A percentile compares a stretch with the other conserved stretches of the same genome.
phyloP scores from a whole-genome alignment of 805 yeast genomes.

The Pichia ethanolica region DNA sequence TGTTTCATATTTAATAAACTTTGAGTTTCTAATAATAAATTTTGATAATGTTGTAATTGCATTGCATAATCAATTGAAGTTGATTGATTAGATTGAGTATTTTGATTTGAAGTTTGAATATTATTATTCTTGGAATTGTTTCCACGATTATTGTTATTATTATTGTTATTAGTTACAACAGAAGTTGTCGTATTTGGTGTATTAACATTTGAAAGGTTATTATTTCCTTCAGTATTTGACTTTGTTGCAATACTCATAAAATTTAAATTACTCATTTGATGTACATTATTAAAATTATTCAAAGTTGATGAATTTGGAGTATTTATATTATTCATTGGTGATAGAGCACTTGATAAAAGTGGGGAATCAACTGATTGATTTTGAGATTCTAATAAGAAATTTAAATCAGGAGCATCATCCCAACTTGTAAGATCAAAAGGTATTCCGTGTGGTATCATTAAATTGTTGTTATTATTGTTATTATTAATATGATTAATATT shows the following conservation, averaged over 20 bases:
- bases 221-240: background rate
- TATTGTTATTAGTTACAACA: too few species aligned
- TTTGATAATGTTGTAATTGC: slow-evolving; percentile 30
- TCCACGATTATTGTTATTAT: background rate
- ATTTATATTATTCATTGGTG: slow-evolving; percentile 20
- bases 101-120: background rate
- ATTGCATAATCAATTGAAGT: slow-evolving; percentile 27
- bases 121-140: slow-evolving; percentile 7
- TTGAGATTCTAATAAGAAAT: slow-evolving; percentile 16
- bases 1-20: slow-evolving; percentile 15
- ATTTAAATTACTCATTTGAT: background rate
- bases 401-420: slow-evolving; percentile 26
- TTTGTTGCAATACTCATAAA: background rate
- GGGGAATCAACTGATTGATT: slow-evolving; percentile 9
- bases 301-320: background rate
- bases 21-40: slow-evolving; percentile 25
- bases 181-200: background rate
- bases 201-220: too few species aligned
- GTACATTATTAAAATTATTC: background rate
- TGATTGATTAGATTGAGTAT: slow-evolving; percentile 2
- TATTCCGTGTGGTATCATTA: slow-evolving; percentile 4
- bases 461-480: background rate
- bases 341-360: slow-evolving; percentile 15
- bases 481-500: background rate
- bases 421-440: slow-evolving; percentile 23